A percentile compares a stretch with the other conserved stretches of the same genome.
These are phyloP conservation scores for Clathrus columnatus DNA, from an alignment of 768 basidiomycete species.

Conservation along the genomic window DNA sequence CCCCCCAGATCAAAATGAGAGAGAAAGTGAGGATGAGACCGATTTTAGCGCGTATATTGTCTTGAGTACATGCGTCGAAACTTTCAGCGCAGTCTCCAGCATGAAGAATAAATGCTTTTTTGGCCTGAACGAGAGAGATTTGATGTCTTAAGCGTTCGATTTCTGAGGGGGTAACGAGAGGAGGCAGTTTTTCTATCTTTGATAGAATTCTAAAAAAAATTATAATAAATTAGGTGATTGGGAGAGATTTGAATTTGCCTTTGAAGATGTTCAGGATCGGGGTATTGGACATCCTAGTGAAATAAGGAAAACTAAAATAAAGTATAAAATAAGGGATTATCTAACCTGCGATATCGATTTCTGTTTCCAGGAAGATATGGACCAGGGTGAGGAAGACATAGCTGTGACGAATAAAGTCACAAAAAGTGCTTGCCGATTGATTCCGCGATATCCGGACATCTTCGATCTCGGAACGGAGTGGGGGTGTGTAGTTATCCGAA, in stretches of 20 bases:
- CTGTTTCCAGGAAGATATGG: constrained; percentile 70
- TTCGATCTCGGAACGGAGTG: neutral
- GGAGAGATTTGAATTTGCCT: constrained; percentile 30
- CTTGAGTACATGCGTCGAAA: constrained; percentile 83
- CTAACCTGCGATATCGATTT: constrained; percentile 70
- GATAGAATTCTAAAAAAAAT: constrained; percentile 52
- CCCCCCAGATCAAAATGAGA: constrained; percentile 90
- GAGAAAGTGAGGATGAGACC: constrained; percentile 92
- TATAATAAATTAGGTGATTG: neutral
- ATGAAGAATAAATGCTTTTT: constrained; percentile 89
- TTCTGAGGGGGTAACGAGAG: constrained; percentile 89
- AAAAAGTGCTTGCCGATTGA: neutral
- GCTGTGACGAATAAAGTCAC: neutral
- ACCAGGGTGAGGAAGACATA: constrained; percentile 36
- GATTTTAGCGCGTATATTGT: constrained; percentile 82
- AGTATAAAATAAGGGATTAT: neutral
- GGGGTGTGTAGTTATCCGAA: neutral
- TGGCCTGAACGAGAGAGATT: constrained; percentile 67
- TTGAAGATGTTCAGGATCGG: constrained; percentile 50
- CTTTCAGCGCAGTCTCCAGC: constrained; percentile 98
- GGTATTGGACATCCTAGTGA: constrained; percentile 59
- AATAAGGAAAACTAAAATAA: neutral
- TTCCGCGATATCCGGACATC: neutral
- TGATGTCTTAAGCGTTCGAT: constrained; percentile 80
- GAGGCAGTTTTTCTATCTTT: constrained; percentile 74